phyloP scores from a whole-genome alignment of 2,329 filamentous ascomycete genomes.

The Penicillium sp. region DNA sequence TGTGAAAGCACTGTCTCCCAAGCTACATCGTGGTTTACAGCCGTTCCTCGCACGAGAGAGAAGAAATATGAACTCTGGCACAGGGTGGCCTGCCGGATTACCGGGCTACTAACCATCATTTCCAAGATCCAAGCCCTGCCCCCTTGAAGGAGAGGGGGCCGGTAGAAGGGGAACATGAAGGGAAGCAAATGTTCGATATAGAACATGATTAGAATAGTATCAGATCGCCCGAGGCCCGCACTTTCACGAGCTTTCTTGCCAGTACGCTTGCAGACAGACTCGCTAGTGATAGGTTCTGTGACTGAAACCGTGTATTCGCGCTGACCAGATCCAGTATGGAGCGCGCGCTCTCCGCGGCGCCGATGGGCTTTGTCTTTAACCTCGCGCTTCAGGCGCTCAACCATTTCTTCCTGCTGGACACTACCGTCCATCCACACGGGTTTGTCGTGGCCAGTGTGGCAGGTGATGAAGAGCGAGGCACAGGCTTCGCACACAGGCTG shows the following conservation, averaged over 20 bases:
- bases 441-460: slow-evolving; percentile 51
- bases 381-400: slow-evolving; percentile 53
- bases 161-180: slow-evolving; percentile 61
- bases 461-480: slow-evolving; percentile 53
- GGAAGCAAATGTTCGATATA: slow-evolving; percentile 62
- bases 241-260: neutral
- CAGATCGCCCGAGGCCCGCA: neutral
- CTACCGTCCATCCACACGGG: slow-evolving; percentile 58
- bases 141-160: slow-evolving; percentile 52
- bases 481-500: slow-evolving; percentile 53
- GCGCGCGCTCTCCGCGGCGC: slow-evolving; percentile 26
- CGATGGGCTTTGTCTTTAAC: slow-evolving; percentile 53
- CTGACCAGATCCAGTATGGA: neutral
- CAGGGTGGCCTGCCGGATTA: slow-evolving; percentile 33
- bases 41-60: slow-evolving; percentile 30
- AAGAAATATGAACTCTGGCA: slow-evolving; percentile 58
- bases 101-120: slow-evolving; percentile 40
- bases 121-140: slow-evolving; percentile 60
- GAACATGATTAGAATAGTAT: slow-evolving; percentile 48
- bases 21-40: neutral
- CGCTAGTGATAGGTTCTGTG: neutral
- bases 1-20: slow-evolving; percentile 10
- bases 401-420: slow-evolving; percentile 46
- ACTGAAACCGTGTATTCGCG: neutral
- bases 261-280: neutral